phyloP scores from a whole-genome alignment of 1,284 basidiomycete genomes.

The Ganoderma multipileum region DNA sequence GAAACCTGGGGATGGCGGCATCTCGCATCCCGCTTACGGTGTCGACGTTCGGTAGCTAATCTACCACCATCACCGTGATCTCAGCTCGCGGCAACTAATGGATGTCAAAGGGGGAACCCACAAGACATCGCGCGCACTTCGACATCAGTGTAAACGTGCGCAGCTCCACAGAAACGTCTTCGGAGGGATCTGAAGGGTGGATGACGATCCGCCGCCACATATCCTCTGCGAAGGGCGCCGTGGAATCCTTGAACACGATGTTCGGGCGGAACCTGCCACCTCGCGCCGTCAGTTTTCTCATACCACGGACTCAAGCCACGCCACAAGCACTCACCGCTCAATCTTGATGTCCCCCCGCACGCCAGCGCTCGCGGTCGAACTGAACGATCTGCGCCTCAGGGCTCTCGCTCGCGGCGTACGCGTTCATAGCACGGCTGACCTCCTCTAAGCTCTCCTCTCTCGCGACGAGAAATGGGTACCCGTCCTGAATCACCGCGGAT shows the following conservation, averaged over 20 bases:
- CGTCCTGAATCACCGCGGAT: constrained; percentile 70
- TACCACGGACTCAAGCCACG: neutral
- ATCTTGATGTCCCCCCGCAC: constrained; percentile 56
- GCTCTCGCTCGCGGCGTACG: constrained; percentile 29
- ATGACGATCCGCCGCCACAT: constrained; percentile 66
- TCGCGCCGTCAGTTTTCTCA: neutral
- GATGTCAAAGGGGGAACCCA: constrained; percentile 45
- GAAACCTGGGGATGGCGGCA: constrained; percentile 44
- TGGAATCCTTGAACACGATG: constrained; percentile 66
- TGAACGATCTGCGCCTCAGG: constrained; percentile 47
- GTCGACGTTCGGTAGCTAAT: constrained; percentile 75
- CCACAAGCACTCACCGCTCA: constrained; percentile 56
- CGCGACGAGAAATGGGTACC: constrained; percentile 70
- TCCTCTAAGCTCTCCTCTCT: constrained; percentile 67
- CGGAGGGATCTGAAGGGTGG: constrained; percentile 34
- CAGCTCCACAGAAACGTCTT: constrained; percentile 30
- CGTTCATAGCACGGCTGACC: constrained; percentile 54
- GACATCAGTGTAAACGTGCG: constrained; percentile 63
- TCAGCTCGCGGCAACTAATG: neutral
- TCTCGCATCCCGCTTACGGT: constrained; percentile 70
- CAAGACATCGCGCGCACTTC: constrained; percentile 74
- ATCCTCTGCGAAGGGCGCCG: constrained; percentile 56
- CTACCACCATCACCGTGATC: neutral
- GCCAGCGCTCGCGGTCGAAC: constrained; percentile 61
- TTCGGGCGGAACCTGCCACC: constrained; percentile 73